phyloP scores from a whole-genome alignment of 2,329 filamentous ascomycete genomes.

The Penicillium janthinellum region DNA sequence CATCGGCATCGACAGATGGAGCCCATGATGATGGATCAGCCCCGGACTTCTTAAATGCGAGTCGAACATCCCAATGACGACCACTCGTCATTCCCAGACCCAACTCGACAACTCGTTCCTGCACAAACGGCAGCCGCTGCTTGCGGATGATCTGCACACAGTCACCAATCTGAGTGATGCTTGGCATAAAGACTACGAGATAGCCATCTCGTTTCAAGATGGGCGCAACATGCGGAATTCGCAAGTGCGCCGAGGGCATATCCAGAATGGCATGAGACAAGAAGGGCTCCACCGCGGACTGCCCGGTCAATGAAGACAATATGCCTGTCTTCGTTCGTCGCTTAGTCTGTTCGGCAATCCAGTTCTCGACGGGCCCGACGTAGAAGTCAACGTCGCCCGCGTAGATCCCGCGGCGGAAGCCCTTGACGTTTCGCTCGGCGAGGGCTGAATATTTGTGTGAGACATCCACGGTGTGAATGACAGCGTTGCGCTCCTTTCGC shows the following conservation, averaged over 20 bases:
- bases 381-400: constrained; percentile 72
- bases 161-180: constrained; percentile 73
- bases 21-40: constrained; percentile 38
- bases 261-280: constrained; percentile 73
- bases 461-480: constrained; percentile 75
- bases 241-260: constrained; percentile 63
- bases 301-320: constrained; percentile 21
- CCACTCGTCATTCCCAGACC: constrained; percentile 50
- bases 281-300: constrained; percentile 55
- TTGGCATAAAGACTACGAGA: constrained; percentile 73
- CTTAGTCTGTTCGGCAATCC: constrained; percentile 58
- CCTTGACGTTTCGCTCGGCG: constrained; percentile 65
- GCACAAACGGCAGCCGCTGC: constrained; percentile 55
- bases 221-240: constrained; percentile 47
- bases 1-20: constrained; percentile 14
- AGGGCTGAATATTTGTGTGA: constrained; percentile 63
- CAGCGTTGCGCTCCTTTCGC: constrained; percentile 59
- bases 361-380: constrained; percentile 65
- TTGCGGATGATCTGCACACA: constrained; percentile 60
- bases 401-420: constrained; percentile 72
- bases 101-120: constrained; percentile 50
- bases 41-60: constrained; percentile 41
- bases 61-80: constrained; percentile 51
- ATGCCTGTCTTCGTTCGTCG: constrained; percentile 33
- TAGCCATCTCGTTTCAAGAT: constrained; percentile 66